Percentiles rank a stretch among this genome's conserved stretches.
phyloP scores from a whole-genome alignment of 1,139 yeast species.

The Yamadazyma sp. region DNA sequence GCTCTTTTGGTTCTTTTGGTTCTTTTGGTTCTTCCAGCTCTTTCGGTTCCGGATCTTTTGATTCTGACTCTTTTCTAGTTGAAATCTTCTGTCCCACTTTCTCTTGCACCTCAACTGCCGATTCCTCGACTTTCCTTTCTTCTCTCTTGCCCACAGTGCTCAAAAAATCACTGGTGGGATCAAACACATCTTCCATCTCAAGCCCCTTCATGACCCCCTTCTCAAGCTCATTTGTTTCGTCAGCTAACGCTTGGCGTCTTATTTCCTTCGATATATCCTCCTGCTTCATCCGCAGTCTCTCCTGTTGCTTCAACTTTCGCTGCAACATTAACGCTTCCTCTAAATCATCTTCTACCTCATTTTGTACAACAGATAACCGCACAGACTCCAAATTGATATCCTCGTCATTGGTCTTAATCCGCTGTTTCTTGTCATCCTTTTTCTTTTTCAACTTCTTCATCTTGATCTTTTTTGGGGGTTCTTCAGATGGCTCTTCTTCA shows the following conservation, averaged over 20 bases:
- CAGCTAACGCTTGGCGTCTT: slow-evolving; percentile 27
- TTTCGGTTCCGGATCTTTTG: not conserved
- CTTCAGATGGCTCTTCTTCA: slow-evolving; percentile 22
- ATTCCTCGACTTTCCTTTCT: not conserved
- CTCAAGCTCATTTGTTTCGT: slow-evolving; percentile 29
- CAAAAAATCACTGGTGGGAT: slow-evolving; percentile 62
- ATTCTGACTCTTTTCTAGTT: not conserved
- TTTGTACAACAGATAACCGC: slow-evolving; percentile 26
- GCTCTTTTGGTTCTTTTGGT: not conserved
- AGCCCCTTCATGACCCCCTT: slow-evolving; percentile 24
- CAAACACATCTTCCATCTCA: slow-evolving; percentile 30
- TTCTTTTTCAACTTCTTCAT: slow-evolving; percentile 48
- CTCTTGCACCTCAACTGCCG: not conserved
- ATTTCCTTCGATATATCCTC: slow-evolving; percentile 52
- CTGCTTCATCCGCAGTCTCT: slow-evolving; percentile 30
- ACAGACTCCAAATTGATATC: slow-evolving; percentile 34
- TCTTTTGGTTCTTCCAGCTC: not conserved
- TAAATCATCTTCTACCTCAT: slow-evolving; percentile 50
- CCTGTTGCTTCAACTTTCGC: slow-evolving; percentile 40
- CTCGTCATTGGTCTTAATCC: slow-evolving; percentile 16
- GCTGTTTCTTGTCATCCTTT: slow-evolving; percentile 16
- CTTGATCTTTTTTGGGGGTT: slow-evolving; percentile 21
- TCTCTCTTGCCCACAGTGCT: slow-evolving; percentile 24
- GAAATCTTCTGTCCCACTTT: not conserved
- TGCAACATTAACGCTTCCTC: slow-evolving; percentile 39